phyloP scores from a whole-genome alignment of 306 rosid genomes.

The Hylodesmum podocarpum region DNA sequence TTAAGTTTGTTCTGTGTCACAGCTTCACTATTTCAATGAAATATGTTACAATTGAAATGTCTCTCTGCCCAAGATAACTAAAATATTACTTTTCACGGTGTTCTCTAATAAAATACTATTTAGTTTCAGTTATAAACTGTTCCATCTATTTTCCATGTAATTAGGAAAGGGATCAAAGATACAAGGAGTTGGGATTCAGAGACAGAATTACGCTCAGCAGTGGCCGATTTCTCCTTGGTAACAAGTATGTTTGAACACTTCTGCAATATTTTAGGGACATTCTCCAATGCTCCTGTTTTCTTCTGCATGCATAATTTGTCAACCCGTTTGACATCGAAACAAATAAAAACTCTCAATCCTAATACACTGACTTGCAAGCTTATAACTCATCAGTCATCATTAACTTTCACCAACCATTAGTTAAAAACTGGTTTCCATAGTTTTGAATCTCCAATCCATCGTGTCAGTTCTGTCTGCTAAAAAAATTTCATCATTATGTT shows the following conservation, averaged over 20 bases:
- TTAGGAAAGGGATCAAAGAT: constrained; percentile 98
- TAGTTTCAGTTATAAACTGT: constrained; percentile 18
- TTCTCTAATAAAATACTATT: neutral
- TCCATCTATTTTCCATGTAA: constrained; percentile 16
- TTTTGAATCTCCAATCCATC: neutral
- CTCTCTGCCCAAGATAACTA: constrained; percentile 10
- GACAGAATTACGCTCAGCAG: constrained; percentile 99
- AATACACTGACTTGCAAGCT: neutral
- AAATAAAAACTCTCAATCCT: neutral
- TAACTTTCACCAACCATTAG: neutral
- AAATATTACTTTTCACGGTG: neutral
- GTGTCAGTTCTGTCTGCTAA: neutral
- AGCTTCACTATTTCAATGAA: constrained; percentile 17
- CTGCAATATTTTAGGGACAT: constrained; percentile 17
- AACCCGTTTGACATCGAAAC: neutral
- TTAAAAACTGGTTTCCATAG: neutral
- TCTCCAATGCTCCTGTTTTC: constrained; percentile 1
- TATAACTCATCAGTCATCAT: neutral
- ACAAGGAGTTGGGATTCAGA: constrained; percentile 95
- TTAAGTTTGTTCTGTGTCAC: constrained; percentile 12
- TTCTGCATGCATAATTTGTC: constrained; percentile 8
- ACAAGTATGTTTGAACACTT: constrained; percentile 81
- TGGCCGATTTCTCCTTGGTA: constrained; percentile 97
- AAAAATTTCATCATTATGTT: neutral
- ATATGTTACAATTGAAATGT: neutral